phyloP scores from a whole-genome alignment of 1,139 yeast genomes.

The Diutina siamensis region DNA sequence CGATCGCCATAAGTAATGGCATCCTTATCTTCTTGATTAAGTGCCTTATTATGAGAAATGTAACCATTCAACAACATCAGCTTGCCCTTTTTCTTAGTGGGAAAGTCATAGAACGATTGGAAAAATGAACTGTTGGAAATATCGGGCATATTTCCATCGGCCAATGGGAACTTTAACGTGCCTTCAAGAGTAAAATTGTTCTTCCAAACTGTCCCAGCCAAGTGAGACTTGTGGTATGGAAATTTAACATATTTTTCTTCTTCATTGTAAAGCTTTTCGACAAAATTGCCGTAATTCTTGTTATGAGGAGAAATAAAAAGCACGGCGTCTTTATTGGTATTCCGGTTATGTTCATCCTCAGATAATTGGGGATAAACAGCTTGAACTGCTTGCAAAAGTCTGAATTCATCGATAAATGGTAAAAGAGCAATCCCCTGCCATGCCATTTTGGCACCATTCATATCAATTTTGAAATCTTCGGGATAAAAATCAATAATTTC shows the following conservation, averaged over 20 bases:
- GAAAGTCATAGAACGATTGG: constrained; percentile 48
- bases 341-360: constrained; percentile 62
- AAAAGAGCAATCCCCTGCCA: constrained; percentile 99
- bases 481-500: constrained; percentile 92
- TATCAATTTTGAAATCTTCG: constrained; percentile 73
- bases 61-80: constrained; percentile 80
- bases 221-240: constrained; percentile 38
- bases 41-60: constrained; percentile 47
- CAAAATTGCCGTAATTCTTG: constrained; percentile 30
- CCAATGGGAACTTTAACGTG: constrained; percentile 47
- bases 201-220: constrained; percentile 50
- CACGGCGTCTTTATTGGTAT: constrained; percentile 60
- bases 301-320: constrained; percentile 52
- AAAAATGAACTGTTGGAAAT: constrained; percentile 46
- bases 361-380: constrained; percentile 51
- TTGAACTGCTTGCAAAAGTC: constrained; percentile 60
- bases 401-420: constrained; percentile 79
- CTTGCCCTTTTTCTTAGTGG: constrained; percentile 44
- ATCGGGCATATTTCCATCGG: constrained; percentile 43
- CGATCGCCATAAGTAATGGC: constrained; percentile 23
- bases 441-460: constrained; percentile 89
- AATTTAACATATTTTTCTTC: constrained; percentile 22
- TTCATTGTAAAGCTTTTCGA: constrained; percentile 17
- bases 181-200: constrained; percentile 23
- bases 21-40: constrained; percentile 61